These are phyloP conservation scores for Phycomyces nitens DNA, from an alignment of 192 early-diverging fungal species.

Conservation along the genomic window DNA sequence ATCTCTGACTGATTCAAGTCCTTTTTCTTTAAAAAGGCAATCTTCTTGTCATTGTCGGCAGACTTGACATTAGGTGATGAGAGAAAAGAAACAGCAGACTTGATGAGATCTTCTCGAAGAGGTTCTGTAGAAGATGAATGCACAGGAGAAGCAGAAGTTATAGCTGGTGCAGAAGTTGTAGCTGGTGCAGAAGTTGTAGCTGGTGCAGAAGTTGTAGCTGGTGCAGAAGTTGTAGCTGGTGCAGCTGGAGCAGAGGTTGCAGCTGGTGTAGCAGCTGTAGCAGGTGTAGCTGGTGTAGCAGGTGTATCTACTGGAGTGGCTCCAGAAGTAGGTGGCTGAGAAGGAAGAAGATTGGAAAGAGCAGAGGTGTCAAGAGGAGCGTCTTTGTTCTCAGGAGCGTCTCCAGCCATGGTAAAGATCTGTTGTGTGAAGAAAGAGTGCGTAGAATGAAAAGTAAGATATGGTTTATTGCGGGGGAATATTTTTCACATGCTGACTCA, in stretches of 20 bases:
- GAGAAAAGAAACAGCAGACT: constrained; percentile 67
- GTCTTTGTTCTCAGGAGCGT: no score
- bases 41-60: constrained; percentile 65
- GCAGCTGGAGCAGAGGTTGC: neutral
- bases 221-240: neutral
- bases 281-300: no score
- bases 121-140: constrained; percentile 14
- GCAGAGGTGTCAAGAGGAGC: no score
- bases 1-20: constrained; percentile 70
- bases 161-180: neutral
- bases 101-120: constrained; percentile 50
- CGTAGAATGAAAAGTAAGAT: neutral
- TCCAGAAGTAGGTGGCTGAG: no score
- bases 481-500: constrained; percentile 4
- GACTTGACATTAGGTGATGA: constrained; percentile 71
- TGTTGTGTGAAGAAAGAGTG: neutral
- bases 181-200: no score
- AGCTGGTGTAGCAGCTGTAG: no score
- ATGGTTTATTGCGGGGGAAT: neutral
- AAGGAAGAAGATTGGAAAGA: no score
- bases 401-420: neutral
- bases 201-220: neutral
- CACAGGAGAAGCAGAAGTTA: neutral
- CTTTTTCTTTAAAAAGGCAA: constrained; percentile 78
- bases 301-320: no score